Base-by-base conservation (phyloP, 306 rosid species). In the Sphenostylis stenocarpa region DNA sequence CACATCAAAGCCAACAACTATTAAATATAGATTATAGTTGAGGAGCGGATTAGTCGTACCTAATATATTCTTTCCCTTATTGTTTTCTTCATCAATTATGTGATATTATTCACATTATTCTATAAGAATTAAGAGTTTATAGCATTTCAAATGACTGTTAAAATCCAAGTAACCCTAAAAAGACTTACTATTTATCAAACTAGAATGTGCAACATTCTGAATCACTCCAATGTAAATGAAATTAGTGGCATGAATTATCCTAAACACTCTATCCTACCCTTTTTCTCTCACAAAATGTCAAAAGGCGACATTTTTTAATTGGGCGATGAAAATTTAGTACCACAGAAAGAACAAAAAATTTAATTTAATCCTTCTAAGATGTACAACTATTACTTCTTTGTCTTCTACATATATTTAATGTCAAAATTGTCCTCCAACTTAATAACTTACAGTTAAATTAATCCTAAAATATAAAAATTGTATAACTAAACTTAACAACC, bases 1-100 rank as follows among this genome's bases (percentile, higher is more conserved):
- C 60, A 47, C 66, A 70, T 48, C 45, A 79, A 23, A 61, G 7
- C 31, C 70, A 70, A 61, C 41, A 45, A 58, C 33, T 78, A 15
- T 9, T 56, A 4, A 66, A 10, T 36, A 26, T 28, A 26, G 31
- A 31, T 64, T 3, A 49, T 65, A 58, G 45, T 67, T 29, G 49
- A 29, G 3, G 43, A 47, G 53, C 49, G 63, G 29, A 45, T 31
- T 48, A 75, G 2, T 49, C 53, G 43, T 43, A 29, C 19, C 66
- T 39, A 39, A 43, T 8, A 28, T 17, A 33, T 14, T 26, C 20
- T 29, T 1, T 29, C 47, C 14, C 1, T 26, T 1, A 31, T 17
- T 24, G 21, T 13, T 48, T 11, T 6, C 47, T 43, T 29, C 44
- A 67, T 45, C 31, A 34, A 49, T 1, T 55, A 28, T 26, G 45